A percentile compares a stretch with the other conserved stretches of the same genome.
phyloP scores from a whole-genome alignment of 495 filamentous ascomycete genomes.

The Neurospora hispaniola region DNA sequence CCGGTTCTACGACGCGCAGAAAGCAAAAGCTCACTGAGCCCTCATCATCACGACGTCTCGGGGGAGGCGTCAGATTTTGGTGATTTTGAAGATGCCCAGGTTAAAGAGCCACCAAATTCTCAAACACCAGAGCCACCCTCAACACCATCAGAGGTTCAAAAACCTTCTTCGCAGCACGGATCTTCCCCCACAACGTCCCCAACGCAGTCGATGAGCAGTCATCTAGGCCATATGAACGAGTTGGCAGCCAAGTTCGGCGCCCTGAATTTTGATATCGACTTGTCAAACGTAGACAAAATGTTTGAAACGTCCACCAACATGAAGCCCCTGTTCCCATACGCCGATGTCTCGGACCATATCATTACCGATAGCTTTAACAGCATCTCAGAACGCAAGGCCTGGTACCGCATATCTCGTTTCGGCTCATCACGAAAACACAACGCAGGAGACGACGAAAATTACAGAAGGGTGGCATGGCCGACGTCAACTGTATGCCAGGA shows the following conservation, averaged over 20 bases:
- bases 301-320: conserved; percentile 14
- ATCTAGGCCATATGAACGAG: conserved; percentile 1
- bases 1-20: conserved; percentile 2
- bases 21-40: conserved; percentile 8
- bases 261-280: conserved; percentile 28
- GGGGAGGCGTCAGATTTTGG: conserved; percentile 36
- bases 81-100: conserved; percentile 41
- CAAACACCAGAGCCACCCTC: background rate
- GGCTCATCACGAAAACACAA: conserved; percentile 47
- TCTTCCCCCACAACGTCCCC: background rate
- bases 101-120: conserved; percentile 12
- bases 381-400: conserved; percentile 47
- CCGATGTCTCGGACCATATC: conserved; percentile 25
- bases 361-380: conserved; percentile 38
- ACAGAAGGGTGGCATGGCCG: conserved; percentile 44
- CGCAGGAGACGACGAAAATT: conserved; percentile 45
- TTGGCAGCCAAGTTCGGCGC: conserved; percentile 22
- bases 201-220: background rate
- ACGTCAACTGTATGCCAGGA: conserved; percentile 40
- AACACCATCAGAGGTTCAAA: background rate
- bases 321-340: background rate
- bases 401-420: conserved; percentile 50
- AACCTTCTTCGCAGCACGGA: background rate
- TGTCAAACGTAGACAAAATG: conserved; percentile 33
- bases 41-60: conserved; percentile 5